These are phyloP conservation scores for Pythium aristosporum DNA, from an alignment of 352 stramenopile species.

Conservation along the genomic window DNA sequence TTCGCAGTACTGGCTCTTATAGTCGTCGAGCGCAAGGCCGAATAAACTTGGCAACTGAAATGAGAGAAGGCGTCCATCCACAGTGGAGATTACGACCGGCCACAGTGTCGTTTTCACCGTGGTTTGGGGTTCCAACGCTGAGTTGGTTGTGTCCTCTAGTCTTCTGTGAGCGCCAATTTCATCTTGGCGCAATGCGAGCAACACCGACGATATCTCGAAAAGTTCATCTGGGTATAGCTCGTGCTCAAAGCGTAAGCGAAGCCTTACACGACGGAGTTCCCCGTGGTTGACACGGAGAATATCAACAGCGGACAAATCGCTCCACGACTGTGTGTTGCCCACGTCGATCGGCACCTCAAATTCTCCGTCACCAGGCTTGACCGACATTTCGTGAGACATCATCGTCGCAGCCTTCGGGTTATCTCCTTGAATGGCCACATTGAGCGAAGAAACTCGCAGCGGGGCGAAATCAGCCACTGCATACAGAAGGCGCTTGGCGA, in stretches of 20 bases:
- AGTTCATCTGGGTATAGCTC: conserved; percentile 10
- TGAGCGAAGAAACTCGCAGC: conserved; percentile 1
- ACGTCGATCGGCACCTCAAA: not conserved
- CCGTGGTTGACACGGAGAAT: not conserved
- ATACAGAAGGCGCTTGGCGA: not conserved
- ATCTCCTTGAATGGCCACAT: not conserved
- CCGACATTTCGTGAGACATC: not conserved
- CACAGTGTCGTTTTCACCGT: conserved; percentile 7
- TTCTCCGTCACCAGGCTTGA: not conserved
- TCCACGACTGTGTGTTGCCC: not conserved
- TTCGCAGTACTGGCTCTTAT: conserved; percentile 2
- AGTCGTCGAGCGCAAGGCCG: not conserved
- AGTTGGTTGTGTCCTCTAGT: conserved; percentile 1
- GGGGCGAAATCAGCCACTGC: not conserved
- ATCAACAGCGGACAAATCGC: not conserved
- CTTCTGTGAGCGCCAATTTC: not conserved
- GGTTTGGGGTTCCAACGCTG: not conserved
- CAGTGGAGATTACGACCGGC: conserved; percentile 14
- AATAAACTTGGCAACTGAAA: conserved; percentile 11
- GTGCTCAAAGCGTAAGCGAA: conserved; percentile 13
- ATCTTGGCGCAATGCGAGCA: not conserved
- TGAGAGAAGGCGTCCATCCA: not conserved
- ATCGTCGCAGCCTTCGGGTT: not conserved
- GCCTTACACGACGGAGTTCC: not conserved
- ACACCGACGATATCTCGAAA: conserved; percentile 3